Conservation (phyloP, 1,284 basidiomycete species). For the Cystobasidiaceae sp. region DNA sequence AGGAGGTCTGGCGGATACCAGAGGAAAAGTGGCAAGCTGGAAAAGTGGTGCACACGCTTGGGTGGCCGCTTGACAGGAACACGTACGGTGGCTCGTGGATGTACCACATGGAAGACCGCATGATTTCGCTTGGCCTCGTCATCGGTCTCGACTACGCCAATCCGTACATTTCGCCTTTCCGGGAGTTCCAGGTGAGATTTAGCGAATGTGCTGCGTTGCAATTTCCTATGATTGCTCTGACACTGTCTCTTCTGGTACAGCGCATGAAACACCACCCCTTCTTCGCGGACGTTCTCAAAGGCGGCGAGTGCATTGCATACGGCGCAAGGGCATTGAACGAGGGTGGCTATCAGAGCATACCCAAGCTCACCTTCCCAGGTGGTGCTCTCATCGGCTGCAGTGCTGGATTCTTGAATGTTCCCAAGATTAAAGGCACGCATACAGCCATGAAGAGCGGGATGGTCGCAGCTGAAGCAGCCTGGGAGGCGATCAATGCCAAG, state of each 20-base stretch:
- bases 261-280: conserved; percentile 97
- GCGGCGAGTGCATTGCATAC: conserved; percentile 76
- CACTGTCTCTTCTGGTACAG: conserved; percentile 49
- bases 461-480: conserved; percentile 87
- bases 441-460: conserved; percentile 99
- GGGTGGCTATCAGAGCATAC: conserved; percentile 89
- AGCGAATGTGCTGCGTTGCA: neutral
- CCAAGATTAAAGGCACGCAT: conserved; percentile 99
- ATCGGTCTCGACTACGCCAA: conserved; percentile 93
- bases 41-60: conserved; percentile 85
- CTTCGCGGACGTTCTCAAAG: conserved; percentile 72
- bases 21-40: conserved; percentile 72
- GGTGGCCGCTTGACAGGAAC: conserved; percentile 78
- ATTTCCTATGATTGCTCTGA: neutral
- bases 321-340: conserved; percentile 89
- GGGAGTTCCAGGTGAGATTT: conserved; percentile 74
- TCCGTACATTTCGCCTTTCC: conserved; percentile 87
- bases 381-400: conserved; percentile 93
- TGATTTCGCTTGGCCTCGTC: conserved; percentile 87
- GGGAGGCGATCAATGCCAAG: conserved; percentile 55
- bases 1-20: conserved; percentile 94
- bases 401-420: conserved; percentile 92
- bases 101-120: conserved; percentile 92
- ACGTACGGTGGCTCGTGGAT: conserved; percentile 93
- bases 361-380: conserved; percentile 87